These are phyloP conservation scores for Debaryomyces tyrocola DNA, from an alignment of 805 yeast genomes.

Conservation along the genomic window DNA sequence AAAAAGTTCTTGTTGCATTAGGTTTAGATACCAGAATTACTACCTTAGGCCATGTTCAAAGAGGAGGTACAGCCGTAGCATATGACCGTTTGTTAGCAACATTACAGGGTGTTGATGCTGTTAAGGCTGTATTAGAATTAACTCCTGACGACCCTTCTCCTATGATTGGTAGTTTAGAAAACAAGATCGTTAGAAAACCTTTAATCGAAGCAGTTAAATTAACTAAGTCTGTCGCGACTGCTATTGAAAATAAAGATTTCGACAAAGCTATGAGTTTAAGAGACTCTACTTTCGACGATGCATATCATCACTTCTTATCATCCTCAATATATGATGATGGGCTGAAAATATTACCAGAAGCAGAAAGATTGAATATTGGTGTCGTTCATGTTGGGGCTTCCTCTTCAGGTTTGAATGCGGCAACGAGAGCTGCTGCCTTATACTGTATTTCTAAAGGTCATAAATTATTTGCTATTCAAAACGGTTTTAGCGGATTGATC, in stretches of 20 bases:
- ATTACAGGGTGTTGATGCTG: slow-evolving; percentile 81
- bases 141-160: slow-evolving; percentile 77
- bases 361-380: slow-evolving; percentile 61
- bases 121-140: slow-evolving; percentile 66
- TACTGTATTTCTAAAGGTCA: slow-evolving; percentile 78
- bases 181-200: slow-evolving; percentile 65
- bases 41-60: slow-evolving; percentile 76
- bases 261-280: slow-evolving; percentile 68
- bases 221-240: slow-evolving; percentile 71
- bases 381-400: slow-evolving; percentile 80
- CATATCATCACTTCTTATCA: slow-evolving; percentile 60
- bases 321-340: slow-evolving; percentile 43
- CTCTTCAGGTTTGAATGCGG: slow-evolving; percentile 74
- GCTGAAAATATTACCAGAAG: slow-evolving; percentile 42
- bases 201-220: slow-evolving; percentile 70
- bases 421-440: slow-evolving; percentile 72
- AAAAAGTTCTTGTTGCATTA: slow-evolving; percentile 60
- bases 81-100: slow-evolving; percentile 72
- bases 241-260: slow-evolving; percentile 65
- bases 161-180: slow-evolving; percentile 71
- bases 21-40: slow-evolving; percentile 80
- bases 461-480: slow-evolving; percentile 65
- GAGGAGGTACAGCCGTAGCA: slow-evolving; percentile 83
- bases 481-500: slow-evolving; percentile 73
- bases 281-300: slow-evolving; percentile 70